Evolutionary conservation across 2,329 filamentous ascomycete genomes (phyloP), one percentile per base, ranked within the genome.

Genomic region (Mollisia scopiformis): DNA sequence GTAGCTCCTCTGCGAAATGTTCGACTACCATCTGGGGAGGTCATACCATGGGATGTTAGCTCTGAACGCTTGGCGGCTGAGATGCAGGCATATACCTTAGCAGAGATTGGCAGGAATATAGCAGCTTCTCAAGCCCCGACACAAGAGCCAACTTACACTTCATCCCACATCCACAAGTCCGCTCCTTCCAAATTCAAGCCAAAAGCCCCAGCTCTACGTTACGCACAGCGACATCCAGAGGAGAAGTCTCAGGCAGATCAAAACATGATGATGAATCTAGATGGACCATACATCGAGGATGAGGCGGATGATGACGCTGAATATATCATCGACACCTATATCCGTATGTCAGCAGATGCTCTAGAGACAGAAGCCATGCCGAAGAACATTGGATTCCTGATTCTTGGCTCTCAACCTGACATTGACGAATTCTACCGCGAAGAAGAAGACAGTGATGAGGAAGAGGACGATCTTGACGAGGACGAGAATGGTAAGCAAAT

Each of bases 301-400:
- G 81, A 83, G 14, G 75, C 68, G 1, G 73, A 74, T 8, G 75
- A 82, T 59, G 83, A 84, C 19, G 79, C 80, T 3, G 85, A 88
- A 55, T 89, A 87, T 75, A 78, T 89, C 28, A 82, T 87, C 46
- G 86, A 88, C 62, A 87, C 86, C 41, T 89, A 89, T 67, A 78
- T 88, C 55, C 85, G 86, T 35, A 79, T 88, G 19, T 83, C 85
- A 1, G 82, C 79, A 2, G 79, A 80, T 59, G 77, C 77, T 27
- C 75, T 87, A 60, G 77, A 77, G 16, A 71, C 78, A 10, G 75
- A 80, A 14, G 77, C 84, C 3, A 74, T 76, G 7, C 77, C 80
- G 0, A 78, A 82, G 27, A 81, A 80, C 49, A 79, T 88, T 6
- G 73, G 73, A 23, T 63, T 74, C 30, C 60, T 75, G 16, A 59